A percentile compares a stretch with the other conserved stretches of the same genome.
Conservation (phyloP, 768 basidiomycete genomes). For the Lactarius trivialis region DNA sequence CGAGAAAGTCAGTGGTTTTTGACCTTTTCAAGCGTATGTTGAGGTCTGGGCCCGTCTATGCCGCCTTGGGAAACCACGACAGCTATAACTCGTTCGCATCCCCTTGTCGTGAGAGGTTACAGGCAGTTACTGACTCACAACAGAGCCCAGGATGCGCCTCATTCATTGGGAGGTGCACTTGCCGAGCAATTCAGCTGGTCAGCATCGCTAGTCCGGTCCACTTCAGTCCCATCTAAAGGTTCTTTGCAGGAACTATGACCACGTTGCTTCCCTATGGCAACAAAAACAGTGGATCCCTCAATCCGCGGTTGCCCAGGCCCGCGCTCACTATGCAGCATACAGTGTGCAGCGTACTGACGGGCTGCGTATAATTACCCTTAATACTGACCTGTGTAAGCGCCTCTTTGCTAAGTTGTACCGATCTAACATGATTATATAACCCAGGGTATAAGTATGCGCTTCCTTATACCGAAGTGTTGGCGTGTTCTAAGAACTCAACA, state of each 20-base stretch:
- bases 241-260: constrained; percentile 62
- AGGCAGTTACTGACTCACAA: neutral
- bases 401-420: constrained; percentile 6
- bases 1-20: constrained; percentile 49
- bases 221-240: neutral
- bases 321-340: constrained; percentile 66
- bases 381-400: constrained; percentile 67
- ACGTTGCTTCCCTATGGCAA: constrained; percentile 63
- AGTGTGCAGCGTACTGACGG: constrained; percentile 63
- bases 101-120: neutral
- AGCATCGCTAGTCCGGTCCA: constrained; percentile 9
- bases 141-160: constrained; percentile 56
- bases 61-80: constrained; percentile 73
- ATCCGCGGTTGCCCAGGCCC: constrained; percentile 48
- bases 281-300: constrained; percentile 63
- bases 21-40: constrained; percentile 59
- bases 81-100: constrained; percentile 53
- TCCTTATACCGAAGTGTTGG: neutral
- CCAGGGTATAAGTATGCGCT: constrained; percentile 27
- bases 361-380: constrained; percentile 63
- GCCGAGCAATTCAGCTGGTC: constrained; percentile 63
- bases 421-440: constrained; percentile 7
- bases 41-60: constrained; percentile 65
- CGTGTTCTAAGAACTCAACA: constrained; percentile 24
- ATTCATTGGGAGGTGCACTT: constrained; percentile 47